phyloP scores from a whole-genome alignment of 176 grass and related monocot species.

The Oryza longistaminata region DNA sequence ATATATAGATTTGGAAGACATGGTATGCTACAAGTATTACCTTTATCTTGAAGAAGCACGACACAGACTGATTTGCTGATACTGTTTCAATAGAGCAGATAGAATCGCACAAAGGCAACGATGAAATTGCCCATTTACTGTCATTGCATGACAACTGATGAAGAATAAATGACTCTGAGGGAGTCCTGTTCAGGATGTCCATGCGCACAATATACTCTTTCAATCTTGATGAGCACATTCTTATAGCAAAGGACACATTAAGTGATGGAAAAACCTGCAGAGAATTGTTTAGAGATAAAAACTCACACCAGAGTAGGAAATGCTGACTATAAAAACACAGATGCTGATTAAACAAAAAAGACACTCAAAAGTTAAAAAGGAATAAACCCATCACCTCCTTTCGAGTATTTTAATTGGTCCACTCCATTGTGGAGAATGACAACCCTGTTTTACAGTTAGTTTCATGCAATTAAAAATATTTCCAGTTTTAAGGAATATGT shows the following conservation, averaged over 20 bases:
- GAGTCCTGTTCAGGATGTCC: conserved; percentile 76
- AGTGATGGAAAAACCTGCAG: conserved; percentile 82
- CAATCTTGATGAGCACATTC: conserved; percentile 74
- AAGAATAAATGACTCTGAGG: conserved; percentile 62
- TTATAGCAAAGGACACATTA: conserved; percentile 78
- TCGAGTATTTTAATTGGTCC: neutral
- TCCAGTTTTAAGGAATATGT: neutral
- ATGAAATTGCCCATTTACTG: conserved; percentile 72
- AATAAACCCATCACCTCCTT: neutral
- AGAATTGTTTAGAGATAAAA: conserved; percentile 18
- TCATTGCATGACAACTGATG: conserved; percentile 86
- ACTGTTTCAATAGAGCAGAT: conserved; percentile 65
- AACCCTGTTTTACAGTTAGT: neutral
- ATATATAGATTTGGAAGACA: conserved; percentile 17
- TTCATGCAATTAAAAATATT: neutral
- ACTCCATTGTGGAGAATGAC: neutral
- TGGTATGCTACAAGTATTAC: conserved; percentile 34
- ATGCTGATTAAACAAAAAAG: neutral
- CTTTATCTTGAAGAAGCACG: conserved; percentile 97
- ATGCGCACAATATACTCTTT: conserved; percentile 84
- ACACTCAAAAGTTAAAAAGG: neutral
- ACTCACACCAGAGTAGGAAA: neutral
- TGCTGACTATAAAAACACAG: neutral
- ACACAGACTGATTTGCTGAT: conserved; percentile 65
- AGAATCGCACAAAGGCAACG: conserved; percentile 56